These are phyloP conservation scores for Leccinellum rugosiceps DNA, from an alignment of 768 basidiomycete genomes.

Conservation along the genomic window DNA sequence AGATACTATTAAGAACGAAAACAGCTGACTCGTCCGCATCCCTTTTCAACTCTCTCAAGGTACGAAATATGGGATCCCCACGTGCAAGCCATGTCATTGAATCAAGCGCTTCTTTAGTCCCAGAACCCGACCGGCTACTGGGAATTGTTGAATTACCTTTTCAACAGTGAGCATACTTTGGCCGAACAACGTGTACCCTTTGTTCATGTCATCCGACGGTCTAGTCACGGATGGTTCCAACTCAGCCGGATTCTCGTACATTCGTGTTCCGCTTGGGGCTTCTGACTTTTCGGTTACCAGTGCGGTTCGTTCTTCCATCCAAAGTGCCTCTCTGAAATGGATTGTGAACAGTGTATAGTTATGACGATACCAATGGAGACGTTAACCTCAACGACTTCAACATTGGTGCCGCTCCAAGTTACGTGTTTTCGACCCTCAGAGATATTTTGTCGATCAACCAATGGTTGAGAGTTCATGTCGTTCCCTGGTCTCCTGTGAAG, in stretches of 20 bases:
- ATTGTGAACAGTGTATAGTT: constrained; percentile 51
- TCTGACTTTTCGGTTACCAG: constrained; percentile 66
- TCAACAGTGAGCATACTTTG: constrained; percentile 34
- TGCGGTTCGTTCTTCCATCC: constrained; percentile 25
- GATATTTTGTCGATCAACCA: constrained; percentile 63
- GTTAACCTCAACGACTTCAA: constrained; percentile 56
- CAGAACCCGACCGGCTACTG: constrained; percentile 56
- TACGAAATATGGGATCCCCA: constrained; percentile 14
- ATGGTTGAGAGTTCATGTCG: constrained; percentile 49
- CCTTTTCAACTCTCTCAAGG: constrained; percentile 64
- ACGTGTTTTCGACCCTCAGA: constrained; percentile 57
- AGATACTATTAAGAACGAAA: constrained; percentile 1
- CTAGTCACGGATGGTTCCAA: constrained; percentile 55
- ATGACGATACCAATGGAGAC: constrained; percentile 62
- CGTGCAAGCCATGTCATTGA: neutral
- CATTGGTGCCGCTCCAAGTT: constrained; percentile 54
- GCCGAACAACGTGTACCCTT: neutral
- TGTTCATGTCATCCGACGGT: neutral
- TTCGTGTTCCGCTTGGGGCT: constrained; percentile 70
- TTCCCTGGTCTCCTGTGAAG: constrained; percentile 76
- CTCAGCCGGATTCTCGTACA: constrained; percentile 64
- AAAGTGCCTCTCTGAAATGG: constrained; percentile 3
- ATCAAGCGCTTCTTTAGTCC: constrained; percentile 31
- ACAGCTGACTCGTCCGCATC: constrained; percentile 71
- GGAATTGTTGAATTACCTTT: constrained; percentile 55